Conservation (phyloP, 305 asterid species). For the Fraxinus greggii region DNA sequence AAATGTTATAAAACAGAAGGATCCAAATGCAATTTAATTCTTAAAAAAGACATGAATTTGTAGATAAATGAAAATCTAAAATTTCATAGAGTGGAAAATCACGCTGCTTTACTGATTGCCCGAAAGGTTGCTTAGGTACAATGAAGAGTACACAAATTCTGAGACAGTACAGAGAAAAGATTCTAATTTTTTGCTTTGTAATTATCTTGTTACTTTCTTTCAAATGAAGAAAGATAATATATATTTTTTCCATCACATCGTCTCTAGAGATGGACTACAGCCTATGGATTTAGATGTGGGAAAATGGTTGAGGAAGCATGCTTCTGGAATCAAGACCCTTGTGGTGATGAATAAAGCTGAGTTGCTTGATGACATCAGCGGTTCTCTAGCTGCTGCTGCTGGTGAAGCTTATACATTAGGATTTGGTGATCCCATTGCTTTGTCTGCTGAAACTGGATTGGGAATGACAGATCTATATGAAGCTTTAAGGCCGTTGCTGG, state of each 20-base stretch:
- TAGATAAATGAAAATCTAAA: not conserved
- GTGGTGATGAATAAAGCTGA: constrained; percentile 97
- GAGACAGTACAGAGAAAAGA: not conserved
- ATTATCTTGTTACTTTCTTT: not conserved
- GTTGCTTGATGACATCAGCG: constrained; percentile 68
- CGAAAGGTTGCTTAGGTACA: not conserved
- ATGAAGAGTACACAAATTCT: not conserved
- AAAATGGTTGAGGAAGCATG: constrained; percentile 91
- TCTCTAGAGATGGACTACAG: constrained; percentile 74
- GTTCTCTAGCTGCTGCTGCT: constrained; percentile 76
- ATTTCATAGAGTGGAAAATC: not conserved
- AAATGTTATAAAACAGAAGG: not conserved
- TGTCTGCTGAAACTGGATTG: constrained; percentile 92
- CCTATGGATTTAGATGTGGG: constrained; percentile 97
- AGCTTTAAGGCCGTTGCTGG: constrained; percentile 65
- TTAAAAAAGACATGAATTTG: not conserved
- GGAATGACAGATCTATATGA: constrained; percentile 79
- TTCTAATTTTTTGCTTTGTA: not conserved
- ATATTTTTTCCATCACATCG: constrained; percentile 22
- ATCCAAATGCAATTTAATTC: constrained; percentile 2
- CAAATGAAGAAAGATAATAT: not conserved
- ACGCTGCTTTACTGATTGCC: not conserved
- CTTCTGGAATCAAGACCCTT: constrained; percentile 63
- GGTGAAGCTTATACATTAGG: constrained; percentile 89
- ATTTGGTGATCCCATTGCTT: constrained; percentile 86